These are phyloP conservation scores for Lodderomyces theae DNA, from an alignment of 1,139 yeast species.

Conservation along the genomic window DNA sequence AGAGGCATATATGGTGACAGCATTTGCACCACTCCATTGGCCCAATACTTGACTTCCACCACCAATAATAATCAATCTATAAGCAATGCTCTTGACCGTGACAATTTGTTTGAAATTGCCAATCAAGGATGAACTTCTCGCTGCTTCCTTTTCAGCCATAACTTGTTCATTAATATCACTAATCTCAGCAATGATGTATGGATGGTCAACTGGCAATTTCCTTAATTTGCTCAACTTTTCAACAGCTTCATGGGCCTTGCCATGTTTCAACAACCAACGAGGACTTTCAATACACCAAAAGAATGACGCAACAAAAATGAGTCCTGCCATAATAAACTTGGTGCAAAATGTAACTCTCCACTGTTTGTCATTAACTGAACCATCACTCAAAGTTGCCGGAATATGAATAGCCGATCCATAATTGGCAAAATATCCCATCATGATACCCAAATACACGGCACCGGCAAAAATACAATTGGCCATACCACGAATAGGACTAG, in stretches of 20 bases:
- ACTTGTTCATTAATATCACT: slow-evolving; percentile 50
- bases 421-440: slow-evolving; percentile 50
- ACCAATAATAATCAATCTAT: slow-evolving; percentile 45
- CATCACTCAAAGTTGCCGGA: slow-evolving; percentile 12
- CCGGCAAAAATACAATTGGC: slow-evolving; percentile 52
- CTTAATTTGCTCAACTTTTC: slow-evolving; percentile 44
- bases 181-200: slow-evolving; percentile 51
- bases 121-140: slow-evolving; percentile 23
- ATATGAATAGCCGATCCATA: slow-evolving; percentile 41
- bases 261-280: slow-evolving; percentile 43
- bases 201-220: slow-evolving; percentile 48
- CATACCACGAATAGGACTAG: slow-evolving; percentile 51
- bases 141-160: slow-evolving; percentile 35
- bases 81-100: slow-evolving; percentile 35
- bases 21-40: slow-evolving; percentile 65
- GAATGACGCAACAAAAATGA: slow-evolving; percentile 36
- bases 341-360: slow-evolving; percentile 39
- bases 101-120: slow-evolving; percentile 32
- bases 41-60: slow-evolving; percentile 50
- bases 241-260: slow-evolving; percentile 35
- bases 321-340: slow-evolving; percentile 43
- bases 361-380: slow-evolving; percentile 24
- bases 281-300: slow-evolving; percentile 43
- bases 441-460: slow-evolving; percentile 53
- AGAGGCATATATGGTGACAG: slow-evolving; percentile 59